Evolutionary conservation across 2,329 filamentous ascomycete genomes (phyloP), one percentile per base, ranked within the genome.

Genomic region (Fusarium decemcellulare): DNA sequence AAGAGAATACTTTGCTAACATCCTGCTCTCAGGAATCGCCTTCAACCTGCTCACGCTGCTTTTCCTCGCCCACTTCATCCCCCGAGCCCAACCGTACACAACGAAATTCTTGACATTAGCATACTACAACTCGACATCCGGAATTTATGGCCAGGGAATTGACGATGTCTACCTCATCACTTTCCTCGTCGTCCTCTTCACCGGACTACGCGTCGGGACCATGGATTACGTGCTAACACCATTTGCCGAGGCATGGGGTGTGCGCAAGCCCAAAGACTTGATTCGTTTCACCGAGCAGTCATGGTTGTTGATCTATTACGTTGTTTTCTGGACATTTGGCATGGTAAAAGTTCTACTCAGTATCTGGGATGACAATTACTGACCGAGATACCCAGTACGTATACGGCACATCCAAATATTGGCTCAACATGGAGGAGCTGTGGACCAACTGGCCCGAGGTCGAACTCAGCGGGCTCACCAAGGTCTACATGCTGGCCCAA

Each of bases 181-280:
- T 12, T 93, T 93, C 15, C 95, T 91, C 84, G 88, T 97, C 71
- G 85, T 97, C 54, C 86, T 94, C 54, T 94, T 98, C 78, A 97
- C 93, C 2, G 94, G 92, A 18, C 84, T 97, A 53, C 91, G 95
- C 62, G 94, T 94, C 37, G 90, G 88, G 53, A 84, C 88, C 57
- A 97, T 98, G 88, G 94, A 97, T 77, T 95, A 97, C 82, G 73
- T 96, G 8, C 85, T 98, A 50, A 88, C 89, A n/a, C 95, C 95
- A 6, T 81, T 96, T 61, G 95, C 92, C 48, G 90, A 88, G 67
- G 82, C 84, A 51, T 86, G 87, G 67, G 95, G 95, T 23, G 88
- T 98, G 72, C 86, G 87, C 72, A 92, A 91, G 75, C 85, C 84
- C 76, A 98, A 97, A 82, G 89, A 90, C 37, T 84, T 91, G 59